Base-by-base conservation (phyloP, 129 eudicot genomes). In the Erigeron canadensis region DNA sequence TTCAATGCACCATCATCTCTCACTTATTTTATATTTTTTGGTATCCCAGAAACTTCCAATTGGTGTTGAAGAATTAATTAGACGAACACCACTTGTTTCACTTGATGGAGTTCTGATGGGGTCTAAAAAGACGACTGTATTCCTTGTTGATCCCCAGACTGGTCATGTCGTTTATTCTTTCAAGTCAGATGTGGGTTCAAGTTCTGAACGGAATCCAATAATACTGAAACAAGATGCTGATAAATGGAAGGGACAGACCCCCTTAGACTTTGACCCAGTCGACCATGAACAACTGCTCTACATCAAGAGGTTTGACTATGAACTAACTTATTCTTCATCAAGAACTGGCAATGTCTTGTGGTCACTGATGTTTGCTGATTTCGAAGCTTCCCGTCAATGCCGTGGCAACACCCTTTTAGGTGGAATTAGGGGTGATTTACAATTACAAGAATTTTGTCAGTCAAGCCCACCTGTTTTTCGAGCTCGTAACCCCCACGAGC, bases 251-350 rank as follows among this genome's bases (percentile, higher is more conserved):
- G 84, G 72, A 10, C 65, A 79, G 23, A 54, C 73, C 70, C 39
- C 66, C n/a, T 40, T 41, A 34, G 82, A 74, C 28, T 39, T 72
- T 66, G 85, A 83, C n/a, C 78, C 70, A 10, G 76, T 77, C 74
- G 77, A 74, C 61, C 83, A 81, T 22, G 72, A 64, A 41, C 85
- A 83, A 54, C 82, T 79, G 13, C 91, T 93, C 51, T 87, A 82
- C 63, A 50, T 93, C 76, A 85, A 84, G 39, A 89, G 98, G 64
- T 89, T 84, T 47, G 98, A 93, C 77, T 93, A 93, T 66, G 76
- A 81, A 57, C 43, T 93, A 50, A 84, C 79, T 68, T 84, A 82
- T 41, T 81, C 82, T 65, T 89, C 96, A 42, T 63, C 62, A 40
- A 78, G 72, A 80, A 77, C 95, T 6, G 95, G 96, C 40, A 71